Evolutionary conservation across 305 asterid genomes (phyloP).

Genomic region (Rubia peregrina): DNA sequence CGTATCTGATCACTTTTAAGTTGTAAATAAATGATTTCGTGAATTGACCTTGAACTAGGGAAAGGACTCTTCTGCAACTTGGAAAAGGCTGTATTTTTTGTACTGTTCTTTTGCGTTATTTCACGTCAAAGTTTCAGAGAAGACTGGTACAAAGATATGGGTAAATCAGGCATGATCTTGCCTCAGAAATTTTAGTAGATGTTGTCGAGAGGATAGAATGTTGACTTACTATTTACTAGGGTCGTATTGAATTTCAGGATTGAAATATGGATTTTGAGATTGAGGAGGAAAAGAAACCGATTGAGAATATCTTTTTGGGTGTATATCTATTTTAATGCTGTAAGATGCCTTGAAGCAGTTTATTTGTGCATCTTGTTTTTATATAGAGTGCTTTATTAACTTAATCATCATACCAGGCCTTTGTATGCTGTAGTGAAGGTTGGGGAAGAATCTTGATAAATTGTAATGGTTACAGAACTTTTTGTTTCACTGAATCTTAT

Average conservation of each 20-base stretch:
- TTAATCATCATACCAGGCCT: neutral
- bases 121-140: neutral
- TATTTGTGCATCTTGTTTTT: neutral
- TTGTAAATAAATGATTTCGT: neutral
- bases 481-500: neutral
- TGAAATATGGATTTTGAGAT: neutral
- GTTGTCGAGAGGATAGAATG: neutral
- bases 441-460: neutral
- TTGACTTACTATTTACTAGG: neutral
- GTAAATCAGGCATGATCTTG: neutral
- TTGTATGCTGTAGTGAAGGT: neutral
- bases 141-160: neutral
- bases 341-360: neutral
- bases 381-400: neutral
- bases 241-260: neutral
- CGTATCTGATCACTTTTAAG: slow-evolving; percentile 15
- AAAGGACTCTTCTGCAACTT: neutral
- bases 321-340: neutral
- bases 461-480: neutral
- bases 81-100: neutral
- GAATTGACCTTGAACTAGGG: neutral
- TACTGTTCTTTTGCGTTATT: neutral
- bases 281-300: neutral
- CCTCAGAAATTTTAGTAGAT: neutral
- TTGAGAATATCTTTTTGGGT: neutral